Conservation (phyloP, 2,329 filamentous ascomycete species). For the Massarina eburnea region DNA sequence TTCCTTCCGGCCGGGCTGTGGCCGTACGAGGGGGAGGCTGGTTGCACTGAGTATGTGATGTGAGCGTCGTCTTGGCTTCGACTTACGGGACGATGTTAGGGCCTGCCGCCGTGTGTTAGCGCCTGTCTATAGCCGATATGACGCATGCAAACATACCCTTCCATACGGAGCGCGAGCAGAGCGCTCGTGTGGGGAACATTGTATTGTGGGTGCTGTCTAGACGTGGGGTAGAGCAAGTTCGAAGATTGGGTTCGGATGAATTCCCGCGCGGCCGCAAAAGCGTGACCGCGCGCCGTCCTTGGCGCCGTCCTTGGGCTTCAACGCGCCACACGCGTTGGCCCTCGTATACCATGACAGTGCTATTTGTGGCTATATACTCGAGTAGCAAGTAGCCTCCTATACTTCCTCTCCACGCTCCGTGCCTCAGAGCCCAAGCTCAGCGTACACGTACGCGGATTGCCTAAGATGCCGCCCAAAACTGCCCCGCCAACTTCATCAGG, state of each 20-base stretch:
- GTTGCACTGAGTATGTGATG: constrained; percentile 22
- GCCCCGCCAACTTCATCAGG: constrained; percentile 31
- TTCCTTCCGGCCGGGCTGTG: constrained; percentile 63
- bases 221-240: constrained; percentile 25
- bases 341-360: too few species aligned
- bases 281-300: too few species aligned
- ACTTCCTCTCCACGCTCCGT: neutral
- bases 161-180: constrained; percentile 75
- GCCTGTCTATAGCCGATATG: neutral
- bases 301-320: too few species aligned
- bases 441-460: neutral
- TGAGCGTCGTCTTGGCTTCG: constrained; percentile 3
- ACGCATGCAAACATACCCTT: constrained; percentile 64
- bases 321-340: too few species aligned
- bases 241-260: neutral
- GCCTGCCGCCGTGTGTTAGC: constrained; percentile 49
- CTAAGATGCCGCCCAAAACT: constrained; percentile 29
- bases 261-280: neutral
- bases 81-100: constrained; percentile 72
- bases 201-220: constrained; percentile 51
- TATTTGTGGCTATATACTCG: too few species aligned
- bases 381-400: too few species aligned
- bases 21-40: constrained; percentile 64
- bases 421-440: neutral
- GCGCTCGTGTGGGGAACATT: constrained; percentile 70